Conservation (phyloP, 164 flowering plant genomes). For the Buxus sempervirens region DNA sequence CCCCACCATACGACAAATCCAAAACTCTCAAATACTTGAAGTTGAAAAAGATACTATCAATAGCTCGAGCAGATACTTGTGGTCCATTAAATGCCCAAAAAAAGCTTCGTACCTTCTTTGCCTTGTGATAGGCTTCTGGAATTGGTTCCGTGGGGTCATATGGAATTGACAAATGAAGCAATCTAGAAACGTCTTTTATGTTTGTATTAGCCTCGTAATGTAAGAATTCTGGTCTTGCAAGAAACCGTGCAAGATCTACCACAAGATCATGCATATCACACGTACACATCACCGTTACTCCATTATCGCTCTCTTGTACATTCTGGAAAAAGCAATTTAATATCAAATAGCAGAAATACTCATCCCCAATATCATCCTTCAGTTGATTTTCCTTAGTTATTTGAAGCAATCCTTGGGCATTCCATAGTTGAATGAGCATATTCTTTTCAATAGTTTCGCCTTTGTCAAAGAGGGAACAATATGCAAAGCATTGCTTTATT, state of each 20-base stretch:
- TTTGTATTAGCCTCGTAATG: background rate
- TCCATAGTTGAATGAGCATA: background rate
- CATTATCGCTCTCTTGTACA: background rate
- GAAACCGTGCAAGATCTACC: background rate
- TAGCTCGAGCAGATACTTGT: too few species aligned
- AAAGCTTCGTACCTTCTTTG: background rate
- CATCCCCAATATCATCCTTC: background rate
- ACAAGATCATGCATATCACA: slow-evolving; percentile 14
- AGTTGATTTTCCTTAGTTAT: background rate
- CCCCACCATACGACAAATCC: background rate
- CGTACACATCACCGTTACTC: background rate
- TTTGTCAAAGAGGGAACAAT: background rate
- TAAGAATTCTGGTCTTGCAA: background rate
- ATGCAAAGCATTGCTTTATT: slow-evolving; percentile 7
- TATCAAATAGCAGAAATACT: background rate
- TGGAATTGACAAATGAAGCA: background rate
- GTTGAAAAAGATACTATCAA: background rate
- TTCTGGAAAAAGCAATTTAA: background rate
- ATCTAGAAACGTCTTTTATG: background rate
- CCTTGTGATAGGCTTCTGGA: background rate
- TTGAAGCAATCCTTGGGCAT: background rate
- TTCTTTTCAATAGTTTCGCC: background rate
- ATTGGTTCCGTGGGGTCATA: background rate
- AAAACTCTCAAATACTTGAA: background rate
- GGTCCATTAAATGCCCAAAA: background rate